Evolutionary conservation across 2,329 filamentous ascomycete genomes (phyloP), one percentile per base, ranked within the genome.

Genomic region (Ramularia endophylla): DNA sequence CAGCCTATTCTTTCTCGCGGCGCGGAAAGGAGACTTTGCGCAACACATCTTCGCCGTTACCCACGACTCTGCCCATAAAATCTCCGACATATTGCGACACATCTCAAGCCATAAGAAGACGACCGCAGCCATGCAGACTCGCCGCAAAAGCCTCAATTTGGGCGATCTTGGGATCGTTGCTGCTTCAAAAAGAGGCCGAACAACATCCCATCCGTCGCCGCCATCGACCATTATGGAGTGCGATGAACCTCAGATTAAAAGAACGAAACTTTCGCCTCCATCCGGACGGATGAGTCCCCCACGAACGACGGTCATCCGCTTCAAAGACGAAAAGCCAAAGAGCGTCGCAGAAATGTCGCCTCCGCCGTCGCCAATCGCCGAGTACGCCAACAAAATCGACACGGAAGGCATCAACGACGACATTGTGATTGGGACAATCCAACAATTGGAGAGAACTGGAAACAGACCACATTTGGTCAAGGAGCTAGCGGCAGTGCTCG

Each of bases 391-490:
- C 47, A 83, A 81, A 60, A 77, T 92, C 59, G 85, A 94, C 63
- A 77, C 87, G 38, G 82, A 88, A 51, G 79, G 80, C 28, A 89
- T 97, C 66, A 87, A 89, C 61, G 92, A 98, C 64, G 88, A 95
- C 59, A 94, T 98, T 55, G 90, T 98, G 38, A 83, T 94, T 61
- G 87, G 81, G 12, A 87, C 94, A 36, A 87, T 97, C 57, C 69
- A 86, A 54, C 88, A 94, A 67, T 72, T 98, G 41, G 83, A 95
- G 64, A 84, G 84, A 62, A 94, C 89, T 1, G 85, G 81, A 47
- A 98, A 98, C 66, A 77, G 89, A 41, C 92, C 92, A 41, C 90
- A 95, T 66, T 74, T 97, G 20, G 87, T 97, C 50, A 95, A 95
- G 68, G 90, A 97, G 67, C 77, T 98, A 34, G 87, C 89, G 39